phyloP scores from a whole-genome alignment of 106 monocot genomes.

The Phalaenopsis aphrodite region DNA sequence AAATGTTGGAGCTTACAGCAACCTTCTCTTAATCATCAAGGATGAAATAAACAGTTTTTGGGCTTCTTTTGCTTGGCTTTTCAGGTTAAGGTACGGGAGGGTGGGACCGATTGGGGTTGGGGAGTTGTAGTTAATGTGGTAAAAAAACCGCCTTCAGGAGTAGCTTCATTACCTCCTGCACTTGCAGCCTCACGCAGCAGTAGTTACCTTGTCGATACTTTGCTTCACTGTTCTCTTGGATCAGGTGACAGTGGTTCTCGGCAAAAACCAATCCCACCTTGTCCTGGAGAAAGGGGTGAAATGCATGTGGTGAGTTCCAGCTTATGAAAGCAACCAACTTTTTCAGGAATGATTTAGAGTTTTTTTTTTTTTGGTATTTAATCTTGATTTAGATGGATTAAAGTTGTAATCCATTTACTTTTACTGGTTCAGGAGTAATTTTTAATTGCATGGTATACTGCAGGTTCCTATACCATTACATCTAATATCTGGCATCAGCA shows the following conservation, averaged over 20 bases:
- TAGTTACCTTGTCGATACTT: constrained; percentile 74
- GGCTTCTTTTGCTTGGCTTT: neutral
- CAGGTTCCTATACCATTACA: constrained; percentile 94
- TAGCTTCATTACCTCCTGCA: constrained; percentile 31
- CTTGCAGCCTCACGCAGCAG: constrained; percentile 38
- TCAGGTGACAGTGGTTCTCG: constrained; percentile 63
- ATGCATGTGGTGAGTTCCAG: constrained; percentile 99
- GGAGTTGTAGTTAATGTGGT: constrained; percentile 98
- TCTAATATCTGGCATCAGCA: constrained; percentile 73
- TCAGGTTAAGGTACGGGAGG: constrained; percentile 94
- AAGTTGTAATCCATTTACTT: constrained; percentile 3
- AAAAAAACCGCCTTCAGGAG: constrained; percentile 52
- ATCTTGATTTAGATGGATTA: neutral
- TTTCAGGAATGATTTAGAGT: constrained; percentile 30
- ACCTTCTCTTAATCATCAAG: neutral
- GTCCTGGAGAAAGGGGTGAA: constrained; percentile 90
- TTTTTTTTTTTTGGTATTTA: constrained; percentile 16
- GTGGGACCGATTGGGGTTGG: constrained; percentile 98
- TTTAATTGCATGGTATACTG: neutral
- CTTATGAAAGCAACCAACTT: constrained; percentile 25
- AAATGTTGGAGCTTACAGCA: neutral
- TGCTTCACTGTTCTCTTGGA: constrained; percentile 71
- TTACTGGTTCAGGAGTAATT: neutral
- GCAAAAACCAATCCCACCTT: constrained; percentile 77
- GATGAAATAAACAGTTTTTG: constrained; percentile 3